A percentile compares a stretch with the other conserved stretches of the same genome.
Evolutionary conservation across 495 filamentous ascomycete genomes (phyloP).

Genomic region (Xylaria cubensis): DNA sequence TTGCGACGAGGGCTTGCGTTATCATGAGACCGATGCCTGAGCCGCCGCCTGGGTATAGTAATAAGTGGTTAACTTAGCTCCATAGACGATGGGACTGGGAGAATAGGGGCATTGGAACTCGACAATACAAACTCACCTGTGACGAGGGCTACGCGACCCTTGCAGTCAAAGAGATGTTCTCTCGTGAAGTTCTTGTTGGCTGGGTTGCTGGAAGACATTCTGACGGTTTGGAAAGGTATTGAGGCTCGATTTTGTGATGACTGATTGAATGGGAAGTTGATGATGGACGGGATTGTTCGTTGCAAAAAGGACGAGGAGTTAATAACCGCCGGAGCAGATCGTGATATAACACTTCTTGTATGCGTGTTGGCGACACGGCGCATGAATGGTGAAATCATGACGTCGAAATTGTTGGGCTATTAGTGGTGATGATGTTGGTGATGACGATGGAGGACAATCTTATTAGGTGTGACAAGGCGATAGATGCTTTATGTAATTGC

Average conservation of each 20-base stretch:
- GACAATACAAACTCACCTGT: conserved; percentile 50
- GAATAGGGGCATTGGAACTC: not conserved
- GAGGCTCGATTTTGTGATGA: not conserved
- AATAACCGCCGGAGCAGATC: conserved; percentile 16
- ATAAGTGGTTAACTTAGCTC: not conserved
- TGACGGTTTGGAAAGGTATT: conserved; percentile 33
- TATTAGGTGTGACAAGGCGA: not conserved
- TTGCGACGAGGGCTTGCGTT: conserved; percentile 75
- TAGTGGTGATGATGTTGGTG: not conserved
- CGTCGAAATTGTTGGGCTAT: not conserved
- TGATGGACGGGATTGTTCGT: not conserved
- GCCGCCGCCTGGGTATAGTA: conserved; percentile 34
- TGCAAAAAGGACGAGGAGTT: conserved; percentile 7
- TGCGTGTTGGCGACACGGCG: conserved; percentile 25
- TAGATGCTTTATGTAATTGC: not conserved
- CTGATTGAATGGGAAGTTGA: not conserved
- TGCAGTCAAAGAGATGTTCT: conserved; percentile 65
- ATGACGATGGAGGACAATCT: not conserved
- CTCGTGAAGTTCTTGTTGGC: conserved; percentile 55
- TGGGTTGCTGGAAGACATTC: conserved; percentile 53
- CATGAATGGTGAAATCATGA: conserved; percentile 37
- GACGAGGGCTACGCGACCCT: conserved; percentile 67
- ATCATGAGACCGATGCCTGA: conserved; percentile 81
- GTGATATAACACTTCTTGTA: conserved; percentile 25
- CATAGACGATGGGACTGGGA: no score